Conservation (phyloP, 2,329 filamentous ascomycete genomes). For the Aspergillus proliferans region DNA sequence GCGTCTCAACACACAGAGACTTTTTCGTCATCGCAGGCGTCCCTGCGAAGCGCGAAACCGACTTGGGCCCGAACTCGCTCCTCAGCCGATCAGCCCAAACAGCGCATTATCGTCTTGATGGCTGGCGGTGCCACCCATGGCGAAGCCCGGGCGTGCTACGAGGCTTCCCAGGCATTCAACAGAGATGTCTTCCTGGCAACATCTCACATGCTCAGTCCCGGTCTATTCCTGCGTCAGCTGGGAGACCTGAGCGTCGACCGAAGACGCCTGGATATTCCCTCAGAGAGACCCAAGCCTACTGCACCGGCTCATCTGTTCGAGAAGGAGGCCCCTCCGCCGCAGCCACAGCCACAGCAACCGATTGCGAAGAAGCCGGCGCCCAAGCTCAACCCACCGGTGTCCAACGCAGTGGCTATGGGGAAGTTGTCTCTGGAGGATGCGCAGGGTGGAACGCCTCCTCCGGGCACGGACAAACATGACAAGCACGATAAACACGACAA, state of each 20-base stretch:
- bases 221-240: constrained; percentile 75
- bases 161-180: constrained; percentile 64
- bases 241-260: constrained; percentile 71
- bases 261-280: constrained; percentile 70
- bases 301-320: constrained; percentile 85
- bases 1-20: constrained; percentile 44
- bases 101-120: constrained; percentile 89
- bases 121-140: constrained; percentile 93
- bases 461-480: constrained; percentile 36
- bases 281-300: constrained; percentile 71
- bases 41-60: constrained; percentile 82
- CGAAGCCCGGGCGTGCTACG: constrained; percentile 83
- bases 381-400: constrained; percentile 20
- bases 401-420: constrained; percentile 29
- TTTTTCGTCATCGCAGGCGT: constrained; percentile 52
- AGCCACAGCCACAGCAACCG: constrained; percentile 37
- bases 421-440: constrained; percentile 32
- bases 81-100: constrained; percentile 70
- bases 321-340: constrained; percentile 51
- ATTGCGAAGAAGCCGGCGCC: constrained; percentile 18
- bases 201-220: constrained; percentile 86
- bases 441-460: constrained; percentile 19
- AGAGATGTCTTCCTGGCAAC: constrained; percentile 84
- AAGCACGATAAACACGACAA: constrained; percentile 33
- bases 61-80: constrained; percentile 87